These are phyloP conservation scores for Myriosclerotinia scirpicola DNA, from an alignment of 2,329 filamentous ascomycete genomes.

Conservation along the genomic window DNA sequence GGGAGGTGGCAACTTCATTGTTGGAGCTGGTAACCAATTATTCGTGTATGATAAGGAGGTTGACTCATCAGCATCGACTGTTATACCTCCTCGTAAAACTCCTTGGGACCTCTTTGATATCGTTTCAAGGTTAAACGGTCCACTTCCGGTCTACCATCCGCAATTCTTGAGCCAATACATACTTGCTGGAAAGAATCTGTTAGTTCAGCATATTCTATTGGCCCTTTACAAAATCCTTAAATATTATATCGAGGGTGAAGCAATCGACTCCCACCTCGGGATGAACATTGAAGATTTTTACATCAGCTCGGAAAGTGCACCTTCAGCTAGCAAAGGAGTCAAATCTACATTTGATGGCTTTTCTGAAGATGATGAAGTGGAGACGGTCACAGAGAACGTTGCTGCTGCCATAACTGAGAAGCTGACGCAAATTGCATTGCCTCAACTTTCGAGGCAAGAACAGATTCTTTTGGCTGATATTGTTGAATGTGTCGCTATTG, in stretches of 20 bases:
- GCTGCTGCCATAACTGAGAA: conserved; percentile 72
- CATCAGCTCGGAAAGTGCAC: conserved; percentile 34
- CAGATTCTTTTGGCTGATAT: conserved; percentile 85
- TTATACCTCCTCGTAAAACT: conserved; percentile 34
- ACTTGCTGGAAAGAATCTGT: conserved; percentile 69
- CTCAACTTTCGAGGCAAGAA: conserved; percentile 79
- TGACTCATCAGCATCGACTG: conserved; percentile 48
- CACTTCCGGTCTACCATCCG: conserved; percentile 87
- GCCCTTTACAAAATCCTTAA: conserved; percentile 75
- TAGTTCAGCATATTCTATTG: conserved; percentile 72
- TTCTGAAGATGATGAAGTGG: conserved; percentile 55
- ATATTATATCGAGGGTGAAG: conserved; percentile 78
- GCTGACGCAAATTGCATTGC: conserved; percentile 70
- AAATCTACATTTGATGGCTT: conserved; percentile 50
- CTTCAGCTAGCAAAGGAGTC: conserved; percentile 30
- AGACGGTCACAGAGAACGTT: conserved; percentile 68
- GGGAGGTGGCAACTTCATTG: conserved; percentile 77
- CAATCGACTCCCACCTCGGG: conserved; percentile 74
- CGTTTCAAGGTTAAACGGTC: conserved; percentile 80
- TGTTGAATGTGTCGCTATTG: conserved; percentile 77
- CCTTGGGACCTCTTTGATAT: conserved; percentile 70
- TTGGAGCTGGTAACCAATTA: conserved; percentile 88
- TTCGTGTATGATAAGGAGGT: conserved; percentile 81
- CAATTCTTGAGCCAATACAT: conserved; percentile 88
- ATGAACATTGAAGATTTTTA: conserved; percentile 63